Evolutionary conservation across 2,329 filamentous ascomycete species (phyloP), one percentile per base, ranked within the genome.

Genomic region (Cadophora malorum): DNA sequence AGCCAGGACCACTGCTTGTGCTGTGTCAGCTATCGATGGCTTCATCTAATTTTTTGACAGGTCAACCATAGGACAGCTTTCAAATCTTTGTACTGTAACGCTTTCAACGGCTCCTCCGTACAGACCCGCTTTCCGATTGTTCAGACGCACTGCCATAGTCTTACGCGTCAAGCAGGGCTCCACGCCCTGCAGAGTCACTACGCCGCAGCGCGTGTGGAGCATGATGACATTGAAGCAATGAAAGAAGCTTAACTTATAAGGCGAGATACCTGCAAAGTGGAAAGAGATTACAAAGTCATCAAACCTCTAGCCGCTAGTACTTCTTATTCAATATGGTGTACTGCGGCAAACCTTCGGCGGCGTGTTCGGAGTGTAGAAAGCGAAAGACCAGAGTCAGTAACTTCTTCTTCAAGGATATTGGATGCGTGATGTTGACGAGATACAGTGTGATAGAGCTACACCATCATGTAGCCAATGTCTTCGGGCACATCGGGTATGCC

Each of bases 401-500:
- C 31, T 33, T 31, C 21, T 7, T 10, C 12, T 10, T 23, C 45
- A 31, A 19, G n/a, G 21, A 19, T 45, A 38, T 28, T 9, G 23
- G 38, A 35, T 28, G 33, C 16, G 2, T n/a, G 12, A 38, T 25
- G 47, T 63, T 69, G 28, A 69, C 59, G 50, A 14, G 4, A 16
- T 16, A 0, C 56, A 71, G 67, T 88, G 85, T 74, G 85, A 87
- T 72, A 82, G 85, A 74, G 79, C 76, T 68, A 80, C 81, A 49
- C 83, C 83, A 12, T 80, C 81, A 59, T 88, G 85, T 67, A 83
- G 83, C 55, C 85, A 87, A 76, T 88, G 85, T 74, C 79, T 81
- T 62, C 85, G 85, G 75, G 82, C 83, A 61, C 79, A 83, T 67
- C 80, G 83, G 63, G 67, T 76, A 76, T 88, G 85, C 66, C 84